These are phyloP conservation scores for Boechera retrofracta DNA, from an alignment of 345 rosid genomes.

Conservation along the genomic window DNA sequence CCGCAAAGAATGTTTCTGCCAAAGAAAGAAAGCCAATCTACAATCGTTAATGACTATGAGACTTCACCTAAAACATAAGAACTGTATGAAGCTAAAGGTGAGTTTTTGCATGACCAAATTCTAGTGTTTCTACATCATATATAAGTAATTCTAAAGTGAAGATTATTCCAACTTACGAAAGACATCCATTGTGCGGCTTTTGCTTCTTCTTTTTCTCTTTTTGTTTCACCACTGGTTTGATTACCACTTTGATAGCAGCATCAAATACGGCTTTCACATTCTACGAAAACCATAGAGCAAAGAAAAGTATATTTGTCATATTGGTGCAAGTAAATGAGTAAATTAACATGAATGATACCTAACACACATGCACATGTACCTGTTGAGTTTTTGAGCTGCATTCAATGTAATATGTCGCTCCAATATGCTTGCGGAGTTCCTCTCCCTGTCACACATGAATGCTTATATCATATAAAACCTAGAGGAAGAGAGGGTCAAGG, in stretches of 20 bases:
- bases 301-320: not conserved
- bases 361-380: conserved; percentile 46
- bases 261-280: conserved; percentile 89
- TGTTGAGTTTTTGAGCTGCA: conserved; percentile 97
- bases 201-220: conserved; percentile 50
- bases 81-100: not conserved
- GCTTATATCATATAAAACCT: not conserved
- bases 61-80: not conserved
- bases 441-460: conserved; percentile 63
- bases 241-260: conserved; percentile 82
- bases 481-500: not conserved
- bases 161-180: conserved; percentile 54
- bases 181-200: conserved; percentile 62
- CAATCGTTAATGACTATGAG: conserved; percentile 1
- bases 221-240: conserved; percentile 68
- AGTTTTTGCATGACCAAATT: not conserved
- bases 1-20: conserved; percentile 18
- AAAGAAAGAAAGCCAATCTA: not conserved
- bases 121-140: not conserved
- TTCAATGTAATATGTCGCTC: conserved; percentile 79
- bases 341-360: not conserved
- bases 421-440: conserved; percentile 86
- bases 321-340: not conserved
- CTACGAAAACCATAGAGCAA: conserved; percentile 45
- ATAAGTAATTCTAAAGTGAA: not conserved